Base-by-base conservation (phyloP, 1,284 basidiomycete species). In the Apiotrichum domesticum region DNA sequence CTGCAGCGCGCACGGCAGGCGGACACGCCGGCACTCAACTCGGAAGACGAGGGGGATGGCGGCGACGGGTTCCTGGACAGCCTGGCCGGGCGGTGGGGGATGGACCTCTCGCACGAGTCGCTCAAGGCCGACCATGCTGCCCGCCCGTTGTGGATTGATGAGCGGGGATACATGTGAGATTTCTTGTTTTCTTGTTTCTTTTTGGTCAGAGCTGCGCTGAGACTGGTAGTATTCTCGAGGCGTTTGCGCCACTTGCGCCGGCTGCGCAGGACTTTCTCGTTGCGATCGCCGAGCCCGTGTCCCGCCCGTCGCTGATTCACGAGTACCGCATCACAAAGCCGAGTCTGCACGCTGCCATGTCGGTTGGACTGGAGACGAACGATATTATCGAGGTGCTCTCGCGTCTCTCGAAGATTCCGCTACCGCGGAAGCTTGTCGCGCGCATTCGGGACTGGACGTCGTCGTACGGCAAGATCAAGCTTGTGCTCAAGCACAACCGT, bases 261-360 rank as follows among this genome's bases (percentile, higher is more conserved):
- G 93, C 97, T 76, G 96, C 96, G 3, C 95, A 98, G 77, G 96
- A 99, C 74, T 98, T 99, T 69, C 81, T 98, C 43, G 90, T 96
- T 55, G 95, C 96, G 50, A 98, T 99, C 53, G 92, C 93, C 67
- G 96, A 99, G 79, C 96, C 96, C 64, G 93, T 98, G 71, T 98
- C 94, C 80, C 87, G 96, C 79, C 96, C 96, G 44, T 87, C 90
- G 37, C 90, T 96, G 77, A 95, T 98, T 62, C 96, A 99, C 79
- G 96, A 98, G 81, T 99, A 98, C 83, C 93, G 96, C 78, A 85
- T 99, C 69, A 98, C 95, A 51, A 88, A 94, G 47, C 96, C 98
- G 76, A 97, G 94, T 32, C 82, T 99, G 34, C 98, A 98, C 77
- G 96, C 96, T 53, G 96, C 96, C 55, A 95, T 99, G 61, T 98